Percentiles rank a stretch among this genome's conserved stretches.
phyloP scores from a whole-genome alignment of 78 protist species.

The Tieghemostelium lacteum region DNA sequence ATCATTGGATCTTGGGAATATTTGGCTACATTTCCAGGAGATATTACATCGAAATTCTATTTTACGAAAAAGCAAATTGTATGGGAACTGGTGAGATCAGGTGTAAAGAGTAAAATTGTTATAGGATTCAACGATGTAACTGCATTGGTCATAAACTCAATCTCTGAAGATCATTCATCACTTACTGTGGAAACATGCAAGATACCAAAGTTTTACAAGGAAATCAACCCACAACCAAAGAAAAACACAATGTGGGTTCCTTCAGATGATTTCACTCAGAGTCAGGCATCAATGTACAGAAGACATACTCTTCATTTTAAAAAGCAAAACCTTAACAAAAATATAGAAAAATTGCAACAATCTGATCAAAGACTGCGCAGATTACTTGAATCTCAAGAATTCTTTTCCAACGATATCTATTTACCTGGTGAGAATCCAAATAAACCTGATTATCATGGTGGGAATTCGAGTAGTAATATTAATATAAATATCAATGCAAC shows the following conservation, averaged over 20 bases:
- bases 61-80: slow-evolving; percentile 66
- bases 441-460: not conserved
- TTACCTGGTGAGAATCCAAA: slow-evolving; percentile 1
- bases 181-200: slow-evolving; percentile 25
- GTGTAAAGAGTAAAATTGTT: slow-evolving; percentile 38
- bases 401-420: not conserved
- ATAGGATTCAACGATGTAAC: slow-evolving; percentile 40
- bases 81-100: slow-evolving; percentile 36
- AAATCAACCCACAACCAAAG: slow-evolving; percentile 74
- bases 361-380: slow-evolving; percentile 7
- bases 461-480: not conserved
- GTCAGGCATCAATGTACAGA: slow-evolving; percentile 24
- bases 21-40: slow-evolving; percentile 12
- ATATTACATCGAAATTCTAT: slow-evolving; percentile 34
- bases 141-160: slow-evolving; percentile 22
- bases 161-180: slow-evolving; percentile 1
- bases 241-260: slow-evolving; percentile 64
- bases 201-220: slow-evolving; percentile 57
- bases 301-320: slow-evolving; percentile 32
- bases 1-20: slow-evolving; percentile 41
- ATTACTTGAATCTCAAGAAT: slow-evolving; percentile 4
- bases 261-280: slow-evolving; percentile 13
- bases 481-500: not conserved
- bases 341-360: slow-evolving; percentile 23
- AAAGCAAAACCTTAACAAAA: slow-evolving; percentile 4